Evolutionary conservation across 768 basidiomycete species (phyloP), one percentile per base, ranked within the genome.

Genomic region (Chiua virens): DNA sequence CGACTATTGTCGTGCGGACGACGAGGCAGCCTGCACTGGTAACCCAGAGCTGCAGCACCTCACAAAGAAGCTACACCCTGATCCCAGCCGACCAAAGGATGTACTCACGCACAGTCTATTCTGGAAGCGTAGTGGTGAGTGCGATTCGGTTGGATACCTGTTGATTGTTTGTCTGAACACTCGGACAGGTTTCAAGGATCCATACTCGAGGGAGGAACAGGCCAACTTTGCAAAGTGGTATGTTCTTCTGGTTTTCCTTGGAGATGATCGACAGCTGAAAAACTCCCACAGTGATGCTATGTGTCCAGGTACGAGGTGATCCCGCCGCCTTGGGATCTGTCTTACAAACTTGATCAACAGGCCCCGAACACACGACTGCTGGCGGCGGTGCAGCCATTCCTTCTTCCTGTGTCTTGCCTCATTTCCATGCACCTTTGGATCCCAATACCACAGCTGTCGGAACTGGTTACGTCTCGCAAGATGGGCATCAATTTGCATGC

Each of bases 171-270:
- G n/a, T 14, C 27, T 27, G 27, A 2, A 36, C 22, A 13, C 4
- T 4, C 28, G 32, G 5, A 18, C 38, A 82, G 82, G 79, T 10
- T 85, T 84, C 69, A 81, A 77, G 71, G 82, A 85, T 59, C 83
- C 83, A 0, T 85, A 85, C 52, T 75, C 81, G 20, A 72, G 71
- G n/a, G 80, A 82, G 36, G 81, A 84, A 44, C 78, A 79, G 56
- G 45, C 70, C 1, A 74, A 75, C 42, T 85, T 83, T 58, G 66
- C 69, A 0, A 78, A 79, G 61, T 85, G 83, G 80, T 79, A 58
- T 41, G 74, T 61, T 4, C 8, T 0, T 21, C 34, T n/a, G 2
- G 1, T 3, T 39, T 2, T 21, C 27, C 25, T 36, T 40, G 5
- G 21, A 8, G 5, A 20, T n/a, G 36, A 46, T 20, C 7, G 6